Base-by-base conservation (phyloP, 345 rosid species). In the Brassica incana region DNA sequence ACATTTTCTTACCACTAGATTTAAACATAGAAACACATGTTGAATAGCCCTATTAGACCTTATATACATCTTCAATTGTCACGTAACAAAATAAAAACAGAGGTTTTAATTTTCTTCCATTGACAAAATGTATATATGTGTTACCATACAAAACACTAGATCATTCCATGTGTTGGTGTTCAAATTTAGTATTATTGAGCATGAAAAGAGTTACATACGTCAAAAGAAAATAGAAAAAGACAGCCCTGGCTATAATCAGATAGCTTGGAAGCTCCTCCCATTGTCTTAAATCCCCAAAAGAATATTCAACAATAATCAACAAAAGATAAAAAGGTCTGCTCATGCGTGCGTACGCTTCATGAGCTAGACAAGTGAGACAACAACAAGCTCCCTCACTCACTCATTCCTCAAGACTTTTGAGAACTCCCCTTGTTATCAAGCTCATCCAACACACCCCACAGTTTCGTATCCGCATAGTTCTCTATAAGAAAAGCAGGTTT, bases 391-490 rank as follows among this genome's bases (percentile, higher is more conserved):
- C 23, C 23, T 20, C 23, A 20, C 23, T 20, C 23, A 20, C 23
- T 20, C 23, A 20, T 20, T 20, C 23, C 23, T 20, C 23, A 73
- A 72, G 36, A 48, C 40, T 77, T 67, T 45, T 60, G 30, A 43
- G 83, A 77, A 65, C 11, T 84, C 15, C n/a, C 65, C 69, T 78
- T 85, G 75, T 77, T 85, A 73, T 90, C 95, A 12, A 92, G 85
- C 74, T 90, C 94, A 78, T 90, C 94, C 56, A 96, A 81, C 71
- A 97, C 95, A 2, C 85, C 85, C 98, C 84, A 90, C 75, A 96
- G 75, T 80, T 87, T 92, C 0, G 93, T 90, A 75, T 96, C 99
- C 7, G 81, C 94, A 30, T 96, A 96, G 81, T 89, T 82, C 80
- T 90, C 87, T 10, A 96, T 78, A 25, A 96, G 89, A 78, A 90